phyloP scores from a whole-genome alignment of 2,329 filamentous ascomycete genomes.

The Penicillium aurantiogriseum region DNA sequence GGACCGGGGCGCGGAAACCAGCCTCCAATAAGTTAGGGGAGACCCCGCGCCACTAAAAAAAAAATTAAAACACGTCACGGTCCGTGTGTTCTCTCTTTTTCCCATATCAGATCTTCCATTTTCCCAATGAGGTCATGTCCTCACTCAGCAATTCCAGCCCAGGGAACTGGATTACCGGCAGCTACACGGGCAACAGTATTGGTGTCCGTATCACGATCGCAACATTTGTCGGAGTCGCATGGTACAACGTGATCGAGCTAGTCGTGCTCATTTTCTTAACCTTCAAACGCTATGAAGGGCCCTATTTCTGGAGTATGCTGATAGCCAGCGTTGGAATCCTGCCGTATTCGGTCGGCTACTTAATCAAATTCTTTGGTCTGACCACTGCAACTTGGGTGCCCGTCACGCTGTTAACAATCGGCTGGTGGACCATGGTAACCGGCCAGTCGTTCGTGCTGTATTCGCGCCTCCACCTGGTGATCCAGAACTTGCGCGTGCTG shows the following conservation, averaged over 20 bases:
- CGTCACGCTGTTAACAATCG: constrained; percentile 46
- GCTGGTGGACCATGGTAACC: constrained; percentile 59
- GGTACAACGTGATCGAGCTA: constrained; percentile 44
- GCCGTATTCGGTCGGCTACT: constrained; percentile 38
- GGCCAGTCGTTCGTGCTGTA: constrained; percentile 60
- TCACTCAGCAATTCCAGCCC: constrained; percentile 27
- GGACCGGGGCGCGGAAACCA: background rate
- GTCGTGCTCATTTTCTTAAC: constrained; percentile 48
- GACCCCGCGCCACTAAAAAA: constrained; percentile 5
- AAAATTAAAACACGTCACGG: background rate
- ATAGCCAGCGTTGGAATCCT: constrained; percentile 46
- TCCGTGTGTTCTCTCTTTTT: constrained; percentile 5
- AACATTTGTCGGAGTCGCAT: constrained; percentile 28
- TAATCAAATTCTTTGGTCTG: constrained; percentile 29
- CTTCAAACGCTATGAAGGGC: constrained; percentile 48
- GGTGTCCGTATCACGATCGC: constrained; percentile 31
- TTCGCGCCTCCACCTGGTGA: constrained; percentile 58
- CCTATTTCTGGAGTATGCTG: constrained; percentile 53
- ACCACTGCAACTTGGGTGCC: constrained; percentile 26
- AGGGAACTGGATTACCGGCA: constrained; percentile 29
- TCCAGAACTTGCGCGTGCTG: constrained; percentile 48
- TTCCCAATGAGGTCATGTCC: constrained; percentile 20
- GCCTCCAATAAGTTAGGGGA: background rate
- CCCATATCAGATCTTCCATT: constrained; percentile 5
- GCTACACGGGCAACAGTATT: constrained; percentile 27